Base-by-base conservation (phyloP, 129 eudicot species). In the Smallanthus sonchifolius region DNA sequence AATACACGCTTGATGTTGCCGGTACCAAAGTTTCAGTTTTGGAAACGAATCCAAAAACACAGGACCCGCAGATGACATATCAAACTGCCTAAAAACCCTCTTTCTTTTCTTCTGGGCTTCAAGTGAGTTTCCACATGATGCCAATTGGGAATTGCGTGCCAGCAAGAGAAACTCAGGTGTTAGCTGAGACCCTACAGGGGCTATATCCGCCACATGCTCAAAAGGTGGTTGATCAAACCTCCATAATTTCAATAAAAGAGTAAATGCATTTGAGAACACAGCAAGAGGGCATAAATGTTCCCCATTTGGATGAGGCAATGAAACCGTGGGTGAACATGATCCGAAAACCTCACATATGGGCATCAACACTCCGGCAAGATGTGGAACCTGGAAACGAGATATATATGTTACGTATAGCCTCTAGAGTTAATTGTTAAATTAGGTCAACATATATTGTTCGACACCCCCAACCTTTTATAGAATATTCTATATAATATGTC, bases 1-100 rank as follows among this genome's bases (percentile, higher is more conserved):
- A 73, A 95, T 87, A 45, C 99, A 95, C 24, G 92, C 90, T 80
- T 88, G 94, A 83, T 95, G 91, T 73, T 95, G 96, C 62, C 90
- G 77, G 75, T 88, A 91, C 99, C 99, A 95, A 64, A 76, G 74
- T 77, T 87, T 95, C 55, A 95, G 42, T 57, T 91, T 95, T 1
- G 97, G 97, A 76, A 91, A 95, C 60, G 94, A 82, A 79, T 91
- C 94, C 87, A 95, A 70, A 72, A 86, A 83, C 64, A 95, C 84
- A 4, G 99, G 97, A 44, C 83, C 86, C 13, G 65, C 56, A 67
- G 90, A 69, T 34, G 89, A 65, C 65, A 77, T 77, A 81, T 77
- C 74, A 35, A 81, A 63, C 30, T 75, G 65, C 43, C 39, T 54
- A 52, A 79, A 28, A 73, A 73, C 17, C 56, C 85, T 76, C 57